Evolutionary conservation across 2,329 filamentous ascomycete species (phyloP).

Genomic region (Ciborinia camelliae): DNA sequence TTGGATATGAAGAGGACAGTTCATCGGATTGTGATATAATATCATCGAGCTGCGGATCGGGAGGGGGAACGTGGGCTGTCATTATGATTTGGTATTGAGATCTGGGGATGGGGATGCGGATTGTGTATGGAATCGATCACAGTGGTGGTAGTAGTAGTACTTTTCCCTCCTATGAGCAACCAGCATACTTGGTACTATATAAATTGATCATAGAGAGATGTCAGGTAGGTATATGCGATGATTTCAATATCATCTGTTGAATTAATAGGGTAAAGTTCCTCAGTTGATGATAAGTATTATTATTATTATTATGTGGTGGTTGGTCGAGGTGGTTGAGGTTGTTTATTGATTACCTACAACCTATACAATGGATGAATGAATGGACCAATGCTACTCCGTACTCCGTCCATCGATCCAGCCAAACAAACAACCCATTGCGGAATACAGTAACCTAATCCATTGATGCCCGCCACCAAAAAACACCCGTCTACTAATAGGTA

Average conservation of each 20-base stretch:
- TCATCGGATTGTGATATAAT: conserved; percentile 35
- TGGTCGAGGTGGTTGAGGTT: background rate
- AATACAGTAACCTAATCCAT: too few relatives aligned
- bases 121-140: conserved; percentile 3
- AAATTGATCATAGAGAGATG: background rate
- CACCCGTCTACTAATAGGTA: too few relatives aligned
- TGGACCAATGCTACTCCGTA: background rate
- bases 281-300: too few relatives aligned
- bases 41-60: conserved; percentile 32
- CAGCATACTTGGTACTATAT: conserved; percentile 25
- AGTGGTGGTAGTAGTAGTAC: conserved; percentile 25
- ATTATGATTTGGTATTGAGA: conserved; percentile 22
- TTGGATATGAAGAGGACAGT: conserved; percentile 28
- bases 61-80: conserved; percentile 30
- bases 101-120: background rate
- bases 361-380: background rate
- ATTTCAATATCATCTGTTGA: background rate
- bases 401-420: too few relatives aligned
- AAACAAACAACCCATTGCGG: too few relatives aligned
- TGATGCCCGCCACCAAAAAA: too few relatives aligned
- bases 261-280: too few relatives aligned
- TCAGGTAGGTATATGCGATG: background rate
- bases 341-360: too few relatives aligned
- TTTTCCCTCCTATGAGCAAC: conserved; percentile 22
- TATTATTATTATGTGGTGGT: too few relatives aligned